Evolutionary conservation across 2,329 filamentous ascomycete genomes (phyloP).

Genomic region (Leptoxyphium fumago): DNA sequence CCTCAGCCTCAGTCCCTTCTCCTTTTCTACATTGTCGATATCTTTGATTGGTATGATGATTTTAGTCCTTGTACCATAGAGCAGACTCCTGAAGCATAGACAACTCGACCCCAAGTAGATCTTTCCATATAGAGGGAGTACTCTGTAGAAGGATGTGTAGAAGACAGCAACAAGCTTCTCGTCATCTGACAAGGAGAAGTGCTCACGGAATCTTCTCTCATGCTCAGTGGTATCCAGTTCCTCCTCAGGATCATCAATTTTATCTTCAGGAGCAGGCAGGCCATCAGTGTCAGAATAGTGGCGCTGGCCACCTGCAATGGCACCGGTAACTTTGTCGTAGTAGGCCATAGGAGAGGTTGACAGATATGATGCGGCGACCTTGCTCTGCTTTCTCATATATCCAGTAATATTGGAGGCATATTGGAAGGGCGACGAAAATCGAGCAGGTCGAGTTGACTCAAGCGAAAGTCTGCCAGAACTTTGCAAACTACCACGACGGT

Average conservation of each 20-base stretch:
- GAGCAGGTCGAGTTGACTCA: conserved; percentile 1
- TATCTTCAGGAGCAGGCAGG: conserved; percentile 49
- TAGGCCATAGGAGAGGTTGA: conserved; percentile 83
- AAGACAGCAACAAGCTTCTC: conserved; percentile 81
- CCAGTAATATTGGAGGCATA: conserved; percentile 70
- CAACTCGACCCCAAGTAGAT: conserved; percentile 80
- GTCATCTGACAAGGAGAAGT: conserved; percentile 74
- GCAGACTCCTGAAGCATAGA: conserved; percentile 83
- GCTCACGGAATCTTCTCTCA: conserved; percentile 61
- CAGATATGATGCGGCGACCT: conserved; percentile 50
- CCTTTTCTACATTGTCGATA: conserved; percentile 84
- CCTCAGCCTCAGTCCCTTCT: conserved; percentile 84
- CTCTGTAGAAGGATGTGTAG: conserved; percentile 80
- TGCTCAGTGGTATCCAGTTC: conserved; percentile 39
- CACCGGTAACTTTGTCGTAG: conserved; percentile 89
- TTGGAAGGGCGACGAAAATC: conserved; percentile 38
- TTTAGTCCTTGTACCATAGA: conserved; percentile 82
- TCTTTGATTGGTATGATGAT: conserved; percentile 80
- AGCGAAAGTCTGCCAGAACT: conserved; percentile 43
- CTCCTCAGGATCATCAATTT: conserved; percentile 39
- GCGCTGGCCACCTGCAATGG: conserved; percentile 83
- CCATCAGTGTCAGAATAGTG: conserved; percentile 69
- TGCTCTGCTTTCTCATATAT: conserved; percentile 65
- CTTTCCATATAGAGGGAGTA: conserved; percentile 87
- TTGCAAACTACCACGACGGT: conserved; percentile 1